Conservation (phyloP, 306 rosid genomes). For the Dryas drummondii region DNA sequence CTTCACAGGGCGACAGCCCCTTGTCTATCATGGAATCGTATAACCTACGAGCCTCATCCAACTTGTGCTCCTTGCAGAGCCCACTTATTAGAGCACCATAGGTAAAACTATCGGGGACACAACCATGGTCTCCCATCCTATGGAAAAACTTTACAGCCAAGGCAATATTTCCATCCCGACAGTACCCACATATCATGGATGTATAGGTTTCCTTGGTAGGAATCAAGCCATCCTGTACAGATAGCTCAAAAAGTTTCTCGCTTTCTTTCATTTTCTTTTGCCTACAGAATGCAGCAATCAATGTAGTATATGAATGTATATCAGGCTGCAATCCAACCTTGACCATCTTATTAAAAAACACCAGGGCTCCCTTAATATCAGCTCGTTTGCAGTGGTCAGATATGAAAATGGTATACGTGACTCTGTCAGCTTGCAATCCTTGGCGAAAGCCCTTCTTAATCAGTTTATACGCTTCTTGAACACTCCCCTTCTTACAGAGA, state of each 20-base stretch:
- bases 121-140: constrained; percentile 68
- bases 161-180: constrained; percentile 54
- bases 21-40: constrained; percentile 68
- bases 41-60: constrained; percentile 63
- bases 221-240: constrained; percentile 49
- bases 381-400: constrained; percentile 66
- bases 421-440: constrained; percentile 54
- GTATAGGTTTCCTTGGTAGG: constrained; percentile 83
- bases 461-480: constrained; percentile 61
- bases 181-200: constrained; percentile 87
- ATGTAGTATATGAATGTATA: constrained; percentile 66
- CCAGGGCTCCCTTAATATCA: constrained; percentile 55
- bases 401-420: constrained; percentile 77
- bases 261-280: constrained; percentile 63
- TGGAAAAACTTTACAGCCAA: constrained; percentile 61
- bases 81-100: constrained; percentile 87
- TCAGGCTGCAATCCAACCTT: constrained; percentile 76
- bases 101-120: constrained; percentile 62
- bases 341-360: constrained; percentile 74
- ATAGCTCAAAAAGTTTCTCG: constrained; percentile 59
- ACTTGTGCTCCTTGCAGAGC: constrained; percentile 67
- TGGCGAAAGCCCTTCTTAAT: constrained; percentile 42
- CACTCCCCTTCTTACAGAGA: constrained; percentile 72
- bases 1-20: constrained; percentile 84
- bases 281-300: constrained; percentile 74